phyloP scores from a whole-genome alignment of 148 eudicot species.

The Heliosperma pusillum region DNA sequence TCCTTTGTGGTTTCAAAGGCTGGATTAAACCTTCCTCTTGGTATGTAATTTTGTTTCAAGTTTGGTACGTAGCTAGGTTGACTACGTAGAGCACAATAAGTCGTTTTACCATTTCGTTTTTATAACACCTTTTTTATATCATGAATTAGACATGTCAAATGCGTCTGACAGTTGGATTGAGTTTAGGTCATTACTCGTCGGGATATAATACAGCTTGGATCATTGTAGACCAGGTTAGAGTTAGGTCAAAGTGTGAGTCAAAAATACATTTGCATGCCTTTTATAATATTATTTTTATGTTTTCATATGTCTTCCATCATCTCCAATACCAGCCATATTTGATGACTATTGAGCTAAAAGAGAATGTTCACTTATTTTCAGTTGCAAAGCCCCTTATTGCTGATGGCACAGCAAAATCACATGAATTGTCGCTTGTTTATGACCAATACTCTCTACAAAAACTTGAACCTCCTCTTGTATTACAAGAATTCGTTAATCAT shows the following conservation, averaged over 20 bases:
- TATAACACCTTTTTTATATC: background rate
- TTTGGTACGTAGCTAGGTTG: background rate
- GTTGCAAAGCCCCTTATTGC: constrained; percentile 92
- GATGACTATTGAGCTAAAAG: background rate
- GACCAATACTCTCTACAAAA: constrained; percentile 75
- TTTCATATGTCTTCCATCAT: background rate
- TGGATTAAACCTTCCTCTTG: constrained; percentile 78
- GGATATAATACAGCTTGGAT: no score
- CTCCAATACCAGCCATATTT: background rate
- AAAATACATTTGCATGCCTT: background rate
- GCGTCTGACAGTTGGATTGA: background rate
- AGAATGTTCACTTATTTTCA: constrained; percentile 25
- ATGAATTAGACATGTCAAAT: background rate
- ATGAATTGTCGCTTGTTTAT: constrained; percentile 82
- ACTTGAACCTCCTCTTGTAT: constrained; percentile 90
- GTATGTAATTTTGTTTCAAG: constrained; percentile 28
- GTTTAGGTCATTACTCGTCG: background rate
- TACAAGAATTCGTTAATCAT: constrained; percentile 95
- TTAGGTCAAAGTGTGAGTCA: background rate
- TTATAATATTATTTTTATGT: no score
- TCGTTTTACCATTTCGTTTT: no score
- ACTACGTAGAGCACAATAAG: background rate
- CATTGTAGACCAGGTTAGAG: no score
- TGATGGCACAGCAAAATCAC: constrained; percentile 80
- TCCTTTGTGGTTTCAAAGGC: constrained; percentile 65